Conservation (phyloP, 352 stramenopile species). For the Peronospora farinosa region DNA sequence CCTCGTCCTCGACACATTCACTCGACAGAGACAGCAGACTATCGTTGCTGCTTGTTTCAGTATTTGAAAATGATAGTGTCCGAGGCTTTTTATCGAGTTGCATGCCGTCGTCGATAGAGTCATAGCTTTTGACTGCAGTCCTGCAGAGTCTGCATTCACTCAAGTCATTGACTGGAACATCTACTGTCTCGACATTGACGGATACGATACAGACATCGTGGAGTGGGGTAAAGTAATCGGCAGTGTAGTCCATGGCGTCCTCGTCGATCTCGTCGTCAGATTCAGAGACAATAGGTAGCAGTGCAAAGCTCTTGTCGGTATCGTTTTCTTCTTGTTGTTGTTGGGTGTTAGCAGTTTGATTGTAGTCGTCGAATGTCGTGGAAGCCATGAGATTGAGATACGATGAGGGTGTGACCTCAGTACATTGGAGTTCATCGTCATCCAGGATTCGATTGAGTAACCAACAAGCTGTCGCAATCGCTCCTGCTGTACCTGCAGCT, state of each 20-base stretch:
- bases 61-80: slow-evolving; percentile 20
- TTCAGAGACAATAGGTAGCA: slow-evolving; percentile 22
- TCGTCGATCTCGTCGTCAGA: slow-evolving; percentile 17
- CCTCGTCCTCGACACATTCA: slow-evolving; percentile 1
- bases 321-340: not conserved
- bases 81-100: slow-evolving; percentile 5
- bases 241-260: slow-evolving; percentile 21
- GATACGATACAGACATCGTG: slow-evolving; percentile 28
- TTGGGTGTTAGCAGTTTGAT: not conserved
- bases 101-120: not conserved
- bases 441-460: slow-evolving; percentile 20
- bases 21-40: slow-evolving; percentile 10
- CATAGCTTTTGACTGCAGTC: slow-evolving; percentile 2
- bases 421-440: not conserved
- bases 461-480: slow-evolving; percentile 17
- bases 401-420: no score
- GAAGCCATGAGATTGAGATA: slow-evolving; percentile 5
- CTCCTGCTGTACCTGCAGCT: slow-evolving; percentile 21
- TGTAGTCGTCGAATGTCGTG: slow-evolving; percentile 2
- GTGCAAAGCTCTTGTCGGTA: slow-evolving; percentile 8
- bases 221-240: slow-evolving; percentile 18
- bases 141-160: slow-evolving; percentile 22
- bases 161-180: slow-evolving; percentile 5
- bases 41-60: slow-evolving; percentile 13
- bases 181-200: slow-evolving; percentile 21